phyloP scores from a whole-genome alignment of 1,284 basidiomycete genomes.

The Melanopsichium pennsylvanicum region DNA sequence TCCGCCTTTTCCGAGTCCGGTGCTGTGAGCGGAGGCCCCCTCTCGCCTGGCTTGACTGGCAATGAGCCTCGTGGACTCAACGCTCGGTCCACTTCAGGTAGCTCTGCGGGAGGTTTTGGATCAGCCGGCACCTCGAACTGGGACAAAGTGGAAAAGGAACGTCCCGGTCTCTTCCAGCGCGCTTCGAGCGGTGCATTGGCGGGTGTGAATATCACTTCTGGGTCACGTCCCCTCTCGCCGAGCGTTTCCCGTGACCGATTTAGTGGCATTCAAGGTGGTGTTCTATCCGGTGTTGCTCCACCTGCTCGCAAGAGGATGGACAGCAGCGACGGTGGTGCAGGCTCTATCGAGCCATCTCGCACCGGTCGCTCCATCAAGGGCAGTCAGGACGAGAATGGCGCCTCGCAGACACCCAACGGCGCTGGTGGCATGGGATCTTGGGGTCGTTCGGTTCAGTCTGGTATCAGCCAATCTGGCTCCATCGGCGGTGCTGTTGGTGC shows the following conservation, averaged over 20 bases:
- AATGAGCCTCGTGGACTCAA: conserved; percentile 51
- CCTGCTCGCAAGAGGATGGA: conserved; percentile 52
- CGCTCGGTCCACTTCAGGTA: conserved; percentile 41
- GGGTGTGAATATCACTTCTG: conserved; percentile 22
- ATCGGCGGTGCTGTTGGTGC: conserved; percentile 9
- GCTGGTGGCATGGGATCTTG: conserved; percentile 14
- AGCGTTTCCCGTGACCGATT: conserved; percentile 48
- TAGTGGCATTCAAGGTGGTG: conserved; percentile 56
- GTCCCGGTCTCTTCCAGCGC: conserved; percentile 54
- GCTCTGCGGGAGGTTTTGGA: conserved; percentile 27
- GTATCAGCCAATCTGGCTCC: conserved; percentile 1
- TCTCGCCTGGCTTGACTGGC: conserved; percentile 22
- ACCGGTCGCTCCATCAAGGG: conserved; percentile 14
- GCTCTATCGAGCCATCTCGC: conserved; percentile 6
- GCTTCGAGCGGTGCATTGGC: conserved; percentile 37
- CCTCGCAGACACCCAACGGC: conserved; percentile 10
- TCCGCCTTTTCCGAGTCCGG: conserved; percentile 32
- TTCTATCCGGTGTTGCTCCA: conserved; percentile 53
- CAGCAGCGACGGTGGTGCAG: conserved; percentile 34
- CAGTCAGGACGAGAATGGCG: conserved; percentile 20
- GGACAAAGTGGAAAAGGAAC: conserved; percentile 44
- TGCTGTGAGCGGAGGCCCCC: conserved; percentile 22
- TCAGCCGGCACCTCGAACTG: conserved; percentile 27
- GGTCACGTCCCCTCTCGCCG: conserved; percentile 39
- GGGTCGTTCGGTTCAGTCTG: conserved; percentile 18